A percentile compares a stretch with the other conserved stretches of the same genome.
phyloP scores from a whole-genome alignment of 768 basidiomycete species.

The Termitomyces bulborhizus region DNA sequence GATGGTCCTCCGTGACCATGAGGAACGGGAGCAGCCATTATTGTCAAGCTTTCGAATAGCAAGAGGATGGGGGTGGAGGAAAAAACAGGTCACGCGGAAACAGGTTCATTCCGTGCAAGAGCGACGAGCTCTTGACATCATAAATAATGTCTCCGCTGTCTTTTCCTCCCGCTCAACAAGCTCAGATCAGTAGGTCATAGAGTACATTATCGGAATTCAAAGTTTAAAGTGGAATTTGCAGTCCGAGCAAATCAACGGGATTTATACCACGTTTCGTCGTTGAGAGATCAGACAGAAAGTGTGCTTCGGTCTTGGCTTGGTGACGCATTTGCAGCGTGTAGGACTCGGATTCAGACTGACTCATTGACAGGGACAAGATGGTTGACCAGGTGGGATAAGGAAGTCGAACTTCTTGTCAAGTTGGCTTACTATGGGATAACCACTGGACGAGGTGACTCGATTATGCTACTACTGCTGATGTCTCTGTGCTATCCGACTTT shows the following conservation, averaged over 20 bases:
- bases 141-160: slow-evolving; percentile 25
- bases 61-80: not conserved
- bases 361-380: slow-evolving; percentile 63
- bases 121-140: not conserved
- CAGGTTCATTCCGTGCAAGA: not conserved
- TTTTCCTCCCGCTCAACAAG: slow-evolving; percentile 76
- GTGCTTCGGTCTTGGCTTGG: slow-evolving; percentile 77
- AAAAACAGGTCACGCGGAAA: slow-evolving; percentile 13
- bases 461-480: not conserved
- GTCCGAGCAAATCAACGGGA: slow-evolving; percentile 86
- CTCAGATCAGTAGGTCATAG: slow-evolving; percentile 68
- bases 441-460: slow-evolving; percentile 57
- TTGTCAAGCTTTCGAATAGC: slow-evolving; percentile 1
- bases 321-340: slow-evolving; percentile 23
- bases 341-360: slow-evolving; percentile 1
- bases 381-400: slow-evolving; percentile 76
- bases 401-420: slow-evolving; percentile 64
- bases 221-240: slow-evolving; percentile 22
- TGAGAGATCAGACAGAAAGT: slow-evolving; percentile 71
- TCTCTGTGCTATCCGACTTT: not conserved
- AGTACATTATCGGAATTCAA: slow-evolving; percentile 2
- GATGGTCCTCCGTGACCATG: slow-evolving; percentile 47
- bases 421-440: slow-evolving; percentile 71
- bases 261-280: slow-evolving; percentile 64
- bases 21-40: slow-evolving; percentile 18